Conservation (phyloP, 352 stramenopile species). For the Phytopythium kandeliae region DNA sequence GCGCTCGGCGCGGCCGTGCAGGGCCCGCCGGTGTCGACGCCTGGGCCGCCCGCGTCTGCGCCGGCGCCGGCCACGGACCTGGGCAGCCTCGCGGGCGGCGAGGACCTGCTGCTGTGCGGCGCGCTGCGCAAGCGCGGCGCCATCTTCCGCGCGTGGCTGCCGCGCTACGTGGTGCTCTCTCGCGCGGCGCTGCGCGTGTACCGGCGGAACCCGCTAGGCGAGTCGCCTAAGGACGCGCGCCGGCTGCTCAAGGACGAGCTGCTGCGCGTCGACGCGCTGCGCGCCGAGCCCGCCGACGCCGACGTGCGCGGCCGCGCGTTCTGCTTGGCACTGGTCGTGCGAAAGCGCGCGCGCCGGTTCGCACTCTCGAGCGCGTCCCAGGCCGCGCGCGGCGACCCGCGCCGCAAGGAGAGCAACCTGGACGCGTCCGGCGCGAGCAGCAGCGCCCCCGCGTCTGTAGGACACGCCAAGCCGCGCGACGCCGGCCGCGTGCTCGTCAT, state of each 20-base stretch:
- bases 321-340: constrained; percentile 56
- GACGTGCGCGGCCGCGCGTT: constrained; percentile 57
- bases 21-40: background rate
- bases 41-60: background rate
- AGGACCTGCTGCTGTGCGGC: constrained; percentile 53
- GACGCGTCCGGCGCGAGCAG: constrained; percentile 11
- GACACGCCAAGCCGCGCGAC: constrained; percentile 10
- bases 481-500: constrained; percentile 51
- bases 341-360: constrained; percentile 43
- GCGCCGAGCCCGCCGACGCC: constrained; percentile 51
- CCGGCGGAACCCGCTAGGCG: constrained; percentile 51
- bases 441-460: background rate
- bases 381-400: constrained; percentile 40
- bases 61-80: background rate
- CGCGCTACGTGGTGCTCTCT: constrained; percentile 65
- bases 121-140: constrained; percentile 61
- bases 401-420: constrained; percentile 58
- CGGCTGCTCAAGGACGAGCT: constrained; percentile 68
- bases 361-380: background rate
- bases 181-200: constrained; percentile 59
- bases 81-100: background rate
- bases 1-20: background rate
- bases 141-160: constrained; percentile 74
- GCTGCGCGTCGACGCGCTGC: constrained; percentile 41
- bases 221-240: constrained; percentile 40